Base-by-base conservation (phyloP, 495 filamentous ascomycete species). In the Xylaria grammica region DNA sequence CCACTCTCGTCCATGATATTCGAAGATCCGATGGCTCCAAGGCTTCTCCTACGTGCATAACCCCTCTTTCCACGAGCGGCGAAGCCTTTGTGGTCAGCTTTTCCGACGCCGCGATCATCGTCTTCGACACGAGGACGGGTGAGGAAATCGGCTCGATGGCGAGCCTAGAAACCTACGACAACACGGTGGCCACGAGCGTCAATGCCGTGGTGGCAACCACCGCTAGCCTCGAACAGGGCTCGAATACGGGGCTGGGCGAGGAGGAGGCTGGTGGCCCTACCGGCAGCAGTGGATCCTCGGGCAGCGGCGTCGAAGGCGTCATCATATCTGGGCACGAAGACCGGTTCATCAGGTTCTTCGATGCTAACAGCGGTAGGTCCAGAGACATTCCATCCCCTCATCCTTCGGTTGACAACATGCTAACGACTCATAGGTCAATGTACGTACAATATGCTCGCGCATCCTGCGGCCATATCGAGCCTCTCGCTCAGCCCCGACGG, bases 401-500 rank as follows among this genome's bases (percentile, higher is more conserved):
- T 54, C 1, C n/a, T n/a, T n/a, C n/a, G n/a, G n/a, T 36, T 58
- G 4, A 19, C 42, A 20, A 11, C 26, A 57, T 53, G 64, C 79
- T 81, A 74, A 86, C 45, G 27, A 22, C 40, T 32, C 20, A 11
- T 11, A 99, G 95, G 95, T 66, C 96, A 98, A 95, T 97, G 93
- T 80, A 97, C 96, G 17, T 99, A 98, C 76, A 94, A 89, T 67
- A 98, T 99, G 95, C 87, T 97, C 60, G 95, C 95, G 2, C 95
- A 99, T 73, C 92, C 94, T 2, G 89, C 93, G 3, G 87, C 95
- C 42, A 97, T 98, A 69, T 93, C 95, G 15, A 87, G 91, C 13
- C 86, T 99, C 17, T 93, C 91, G 0, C 85, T 99, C 30, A 95
- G 91, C 63, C 94, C 95, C 11, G 93, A 97, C 70, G 94, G 94